These are phyloP conservation scores for Aspergillus conjunctus DNA, from an alignment of 495 filamentous ascomycete genomes.

Conservation along the genomic window DNA sequence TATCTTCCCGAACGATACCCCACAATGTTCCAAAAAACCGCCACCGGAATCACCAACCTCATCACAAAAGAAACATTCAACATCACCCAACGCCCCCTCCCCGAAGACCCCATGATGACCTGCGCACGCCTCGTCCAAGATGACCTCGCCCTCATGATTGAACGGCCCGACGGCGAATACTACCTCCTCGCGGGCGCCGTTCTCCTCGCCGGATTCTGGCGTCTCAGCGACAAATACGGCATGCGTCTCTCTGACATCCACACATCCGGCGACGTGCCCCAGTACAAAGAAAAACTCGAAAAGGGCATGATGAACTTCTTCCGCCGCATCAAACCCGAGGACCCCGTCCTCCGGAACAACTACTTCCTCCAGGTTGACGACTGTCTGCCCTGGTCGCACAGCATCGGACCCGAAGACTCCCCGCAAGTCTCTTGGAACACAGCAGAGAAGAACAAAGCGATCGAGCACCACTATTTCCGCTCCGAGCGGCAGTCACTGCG, in stretches of 20 bases:
- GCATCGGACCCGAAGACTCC: constrained; percentile 74
- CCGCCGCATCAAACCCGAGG: constrained; percentile 62
- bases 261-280: constrained; percentile 77
- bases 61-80: constrained; percentile 74
- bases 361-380: constrained; percentile 85
- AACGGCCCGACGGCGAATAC: constrained; percentile 77
- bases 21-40: constrained; percentile 65
- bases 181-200: constrained; percentile 80
- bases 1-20: constrained; percentile 87
- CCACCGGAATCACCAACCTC: constrained; percentile 69
- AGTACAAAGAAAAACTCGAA: constrained; percentile 74
- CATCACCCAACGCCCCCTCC: constrained; percentile 63
- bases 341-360: constrained; percentile 67
- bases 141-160: constrained; percentile 86
- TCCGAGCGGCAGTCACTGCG: constrained; percentile 79
- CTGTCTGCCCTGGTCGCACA: constrained; percentile 66
- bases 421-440: constrained; percentile 69
- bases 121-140: constrained; percentile 77
- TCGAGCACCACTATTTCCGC: constrained; percentile 76
- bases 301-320: constrained; percentile 86
- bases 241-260: constrained; percentile 87
- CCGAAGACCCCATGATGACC: constrained; percentile 82
- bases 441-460: constrained; percentile 74
- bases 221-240: constrained; percentile 79
- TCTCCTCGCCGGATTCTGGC: constrained; percentile 85